A percentile compares a stretch with the other conserved stretches of the same genome.
phyloP scores from a whole-genome alignment of 805 yeast genomes.

The Metschnikowia kunwiensis region DNA sequence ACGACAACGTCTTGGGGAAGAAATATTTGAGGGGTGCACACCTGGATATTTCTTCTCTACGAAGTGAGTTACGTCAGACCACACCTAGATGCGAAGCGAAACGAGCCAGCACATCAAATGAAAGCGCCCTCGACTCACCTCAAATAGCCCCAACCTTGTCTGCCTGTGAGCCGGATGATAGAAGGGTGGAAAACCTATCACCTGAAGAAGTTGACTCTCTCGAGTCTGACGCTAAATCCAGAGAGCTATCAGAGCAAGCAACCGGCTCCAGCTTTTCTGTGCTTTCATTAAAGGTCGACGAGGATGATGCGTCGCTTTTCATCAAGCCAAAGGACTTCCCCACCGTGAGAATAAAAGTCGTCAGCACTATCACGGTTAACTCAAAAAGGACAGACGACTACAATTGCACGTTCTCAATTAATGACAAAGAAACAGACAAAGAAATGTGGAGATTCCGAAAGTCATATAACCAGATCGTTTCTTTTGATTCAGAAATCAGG shows the following conservation, averaged over 20 bases:
- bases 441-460: slow-evolving; percentile 78
- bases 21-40: too few species aligned
- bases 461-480: slow-evolving; percentile 53
- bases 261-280: slow-evolving; percentile 18
- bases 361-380: slow-evolving; percentile 43
- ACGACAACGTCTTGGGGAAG: too few species aligned
- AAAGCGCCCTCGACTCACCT: too few species aligned
- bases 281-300: slow-evolving; percentile 23
- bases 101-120: too few species aligned
- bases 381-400: slow-evolving; percentile 53
- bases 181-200: too few species aligned
- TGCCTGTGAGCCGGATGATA: too few species aligned
- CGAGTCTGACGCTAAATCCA: too few species aligned
- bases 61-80: too few species aligned
- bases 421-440: slow-evolving; percentile 57
- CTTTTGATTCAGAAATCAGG: slow-evolving; percentile 60
- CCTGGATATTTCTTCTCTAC: background rate
- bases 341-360: slow-evolving; percentile 46
- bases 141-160: too few species aligned
- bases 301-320: slow-evolving; percentile 47
- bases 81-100: too few species aligned
- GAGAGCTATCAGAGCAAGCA: background rate
- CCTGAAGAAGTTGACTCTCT: too few species aligned
- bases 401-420: slow-evolving; percentile 56
- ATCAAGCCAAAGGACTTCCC: slow-evolving; percentile 58